Conservation (phyloP, 192 early-diverging fungal species). For the Coemansia sp. region DNA sequence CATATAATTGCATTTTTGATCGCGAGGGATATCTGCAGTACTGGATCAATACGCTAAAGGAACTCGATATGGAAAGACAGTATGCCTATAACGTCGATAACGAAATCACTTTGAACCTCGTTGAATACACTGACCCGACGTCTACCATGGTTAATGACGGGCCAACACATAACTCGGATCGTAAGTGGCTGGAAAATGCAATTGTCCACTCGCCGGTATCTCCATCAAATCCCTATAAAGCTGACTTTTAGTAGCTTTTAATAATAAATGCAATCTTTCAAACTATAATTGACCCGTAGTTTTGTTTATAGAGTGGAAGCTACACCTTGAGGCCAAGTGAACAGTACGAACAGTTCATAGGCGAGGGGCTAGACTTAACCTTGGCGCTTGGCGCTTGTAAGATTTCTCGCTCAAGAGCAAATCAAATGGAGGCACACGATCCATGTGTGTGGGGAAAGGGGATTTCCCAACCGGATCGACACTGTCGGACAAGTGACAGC, state of each 20-base stretch:
- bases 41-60: conserved; percentile 7
- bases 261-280: not conserved
- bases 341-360: not conserved
- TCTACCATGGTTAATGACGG: not conserved
- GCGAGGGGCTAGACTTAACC: not conserved
- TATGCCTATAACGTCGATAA: not conserved
- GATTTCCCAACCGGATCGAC: not conserved
- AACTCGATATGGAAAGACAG: conserved; percentile 2
- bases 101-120: not conserved
- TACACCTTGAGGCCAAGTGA: not conserved
- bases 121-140: conserved; percentile 6
- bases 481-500: not conserved
- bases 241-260: not conserved
- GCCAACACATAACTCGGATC: not conserved
- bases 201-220: not conserved
- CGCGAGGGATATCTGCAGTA: conserved; percentile 13
- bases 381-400: not conserved
- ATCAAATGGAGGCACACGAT: not conserved
- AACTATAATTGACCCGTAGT: not conserved
- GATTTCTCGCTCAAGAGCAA: not conserved
- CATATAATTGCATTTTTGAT: conserved; percentile 9
- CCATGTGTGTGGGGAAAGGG: not conserved
- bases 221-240: not conserved
- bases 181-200: not conserved
- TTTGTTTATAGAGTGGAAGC: not conserved